Percentiles rank a stretch among this genome's conserved stretches.
These are phyloP conservation scores for Puccinia coronata DNA, from an alignment of 1,284 basidiomycete species.

Conservation along the genomic window DNA sequence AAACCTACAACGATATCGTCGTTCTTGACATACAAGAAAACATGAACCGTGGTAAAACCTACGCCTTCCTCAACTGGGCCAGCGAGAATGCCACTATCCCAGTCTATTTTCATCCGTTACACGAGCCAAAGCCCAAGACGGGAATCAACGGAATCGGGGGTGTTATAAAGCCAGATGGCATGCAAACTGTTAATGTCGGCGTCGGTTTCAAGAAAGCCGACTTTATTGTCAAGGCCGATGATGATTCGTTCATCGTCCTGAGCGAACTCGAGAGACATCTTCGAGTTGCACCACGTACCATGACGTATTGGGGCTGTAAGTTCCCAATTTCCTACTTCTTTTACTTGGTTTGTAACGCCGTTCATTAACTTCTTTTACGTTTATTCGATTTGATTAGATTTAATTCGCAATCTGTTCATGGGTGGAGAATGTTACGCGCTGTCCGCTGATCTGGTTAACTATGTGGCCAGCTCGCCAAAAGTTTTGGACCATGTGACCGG, in stretches of 20 bases:
- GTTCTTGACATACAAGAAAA: slow-evolving; percentile 82
- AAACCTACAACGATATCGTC: slow-evolving; percentile 86
- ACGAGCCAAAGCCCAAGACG: slow-evolving; percentile 50
- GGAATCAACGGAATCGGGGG: slow-evolving; percentile 44
- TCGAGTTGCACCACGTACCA: slow-evolving; percentile 69
- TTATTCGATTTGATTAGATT: slow-evolving; percentile 62
- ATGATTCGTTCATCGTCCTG: slow-evolving; percentile 90
- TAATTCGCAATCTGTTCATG: slow-evolving; percentile 93
- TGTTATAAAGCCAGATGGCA: slow-evolving; percentile 24
- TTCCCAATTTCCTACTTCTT: slow-evolving; percentile 48
- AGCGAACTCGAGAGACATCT: slow-evolving; percentile 85
- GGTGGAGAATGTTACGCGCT: slow-evolving; percentile 91
- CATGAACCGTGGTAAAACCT: slow-evolving; percentile 80
- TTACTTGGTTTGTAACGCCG: background rate
- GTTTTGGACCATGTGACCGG: slow-evolving; percentile 73
- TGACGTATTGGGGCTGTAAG: slow-evolving; percentile 86
- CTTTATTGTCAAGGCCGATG: slow-evolving; percentile 87
- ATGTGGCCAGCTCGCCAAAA: slow-evolving; percentile 73
- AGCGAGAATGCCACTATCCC: slow-evolving; percentile 88
- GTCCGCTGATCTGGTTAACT: slow-evolving; percentile 85
- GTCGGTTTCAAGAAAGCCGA: slow-evolving; percentile 70
- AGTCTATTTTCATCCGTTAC: slow-evolving; percentile 54
- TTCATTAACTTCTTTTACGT: slow-evolving; percentile 18
- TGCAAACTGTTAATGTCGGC: slow-evolving; percentile 60
- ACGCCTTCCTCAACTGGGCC: slow-evolving; percentile 75